Conservation (phyloP, 2,329 filamentous ascomycete genomes). For the Aurifilum marmelostoma region DNA sequence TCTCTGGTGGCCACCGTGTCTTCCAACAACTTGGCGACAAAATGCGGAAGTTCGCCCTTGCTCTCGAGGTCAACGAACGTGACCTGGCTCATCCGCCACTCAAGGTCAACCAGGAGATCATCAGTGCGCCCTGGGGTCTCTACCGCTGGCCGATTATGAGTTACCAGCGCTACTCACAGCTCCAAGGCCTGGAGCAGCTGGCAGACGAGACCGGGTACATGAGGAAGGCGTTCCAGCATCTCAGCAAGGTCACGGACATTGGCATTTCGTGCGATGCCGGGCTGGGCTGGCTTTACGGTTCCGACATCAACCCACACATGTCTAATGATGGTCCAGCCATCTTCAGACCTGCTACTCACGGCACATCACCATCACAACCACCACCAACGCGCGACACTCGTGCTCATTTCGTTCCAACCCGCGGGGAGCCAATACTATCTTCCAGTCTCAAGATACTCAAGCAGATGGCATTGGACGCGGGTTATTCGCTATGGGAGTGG, state of each 20-base stretch:
- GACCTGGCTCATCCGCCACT: conserved; percentile 53
- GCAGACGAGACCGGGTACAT: conserved; percentile 67
- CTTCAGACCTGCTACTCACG: conserved; percentile 22
- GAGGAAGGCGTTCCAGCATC: conserved; percentile 59
- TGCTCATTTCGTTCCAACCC: background rate
- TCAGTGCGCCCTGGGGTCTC: conserved; percentile 64
- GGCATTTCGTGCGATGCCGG: conserved; percentile 69
- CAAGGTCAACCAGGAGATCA: conserved; percentile 58
- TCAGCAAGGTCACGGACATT: conserved; percentile 62
- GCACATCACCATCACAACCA: background rate
- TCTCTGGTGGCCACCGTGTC: conserved; percentile 59
- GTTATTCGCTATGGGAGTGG: conserved; percentile 38
- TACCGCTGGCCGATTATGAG: conserved; percentile 66
- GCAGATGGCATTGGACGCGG: conserved; percentile 44
- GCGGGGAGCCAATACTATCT: conserved; percentile 13
- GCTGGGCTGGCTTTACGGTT: conserved; percentile 67
- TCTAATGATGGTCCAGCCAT: conserved; percentile 16
- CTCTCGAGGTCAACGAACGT: conserved; percentile 67
- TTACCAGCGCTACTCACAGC: conserved; percentile 61
- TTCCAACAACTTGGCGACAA: conserved; percentile 63
- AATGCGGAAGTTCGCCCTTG: conserved; percentile 67
- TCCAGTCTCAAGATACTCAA: conserved; percentile 34
- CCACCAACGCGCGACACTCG: background rate
- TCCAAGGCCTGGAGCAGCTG: conserved; percentile 63
- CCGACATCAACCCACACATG: conserved; percentile 46